A percentile compares a stretch with the other conserved stretches of the same genome.
These are phyloP conservation scores for Oryza rufipogon DNA, from an alignment of 176 grass and related monocot species.

Conservation along the genomic window DNA sequence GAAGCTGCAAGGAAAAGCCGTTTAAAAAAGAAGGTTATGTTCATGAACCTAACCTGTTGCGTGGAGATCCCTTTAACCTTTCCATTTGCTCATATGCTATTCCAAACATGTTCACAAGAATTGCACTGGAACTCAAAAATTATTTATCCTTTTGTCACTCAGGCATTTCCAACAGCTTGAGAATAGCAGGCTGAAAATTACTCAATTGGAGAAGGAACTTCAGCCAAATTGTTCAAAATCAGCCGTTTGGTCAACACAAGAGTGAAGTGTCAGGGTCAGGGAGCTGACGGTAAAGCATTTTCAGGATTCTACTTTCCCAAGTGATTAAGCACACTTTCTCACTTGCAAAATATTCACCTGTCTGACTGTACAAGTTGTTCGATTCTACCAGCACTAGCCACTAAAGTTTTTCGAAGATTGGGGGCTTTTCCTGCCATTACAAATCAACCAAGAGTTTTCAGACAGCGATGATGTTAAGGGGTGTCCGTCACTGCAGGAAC, in stretches of 20 bases:
- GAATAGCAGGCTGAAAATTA: conserved; percentile 59
- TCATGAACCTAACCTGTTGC: neutral
- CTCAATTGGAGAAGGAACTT: conserved; percentile 65
- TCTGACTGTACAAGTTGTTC: conserved; percentile 59
- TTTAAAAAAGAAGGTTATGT: conserved; percentile 75
- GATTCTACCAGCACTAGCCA: conserved; percentile 48
- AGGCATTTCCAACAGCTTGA: conserved; percentile 75
- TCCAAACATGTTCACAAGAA: neutral
- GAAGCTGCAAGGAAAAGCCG: conserved; percentile 94
- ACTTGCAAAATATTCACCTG: conserved; percentile 70
- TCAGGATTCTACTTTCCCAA: conserved; percentile 56
- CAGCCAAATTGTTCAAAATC: neutral
- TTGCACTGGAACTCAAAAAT: neutral
- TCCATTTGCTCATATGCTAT: neutral
- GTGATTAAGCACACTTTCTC: conserved; percentile 55
- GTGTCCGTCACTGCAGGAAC: conserved; percentile 65
- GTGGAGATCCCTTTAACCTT: neutral
- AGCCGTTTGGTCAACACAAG: no score
- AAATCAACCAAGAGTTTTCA: conserved; percentile 63
- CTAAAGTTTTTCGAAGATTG: conserved; percentile 56
- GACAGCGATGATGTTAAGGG: conserved; percentile 38
- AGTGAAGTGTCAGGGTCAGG: no score
- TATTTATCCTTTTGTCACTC: neutral
- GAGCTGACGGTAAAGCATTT: conserved; percentile 63
- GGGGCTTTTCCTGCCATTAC: conserved; percentile 40